phyloP scores from a whole-genome alignment of 352 stramenopile species.

The Pythium coloratum region DNA sequence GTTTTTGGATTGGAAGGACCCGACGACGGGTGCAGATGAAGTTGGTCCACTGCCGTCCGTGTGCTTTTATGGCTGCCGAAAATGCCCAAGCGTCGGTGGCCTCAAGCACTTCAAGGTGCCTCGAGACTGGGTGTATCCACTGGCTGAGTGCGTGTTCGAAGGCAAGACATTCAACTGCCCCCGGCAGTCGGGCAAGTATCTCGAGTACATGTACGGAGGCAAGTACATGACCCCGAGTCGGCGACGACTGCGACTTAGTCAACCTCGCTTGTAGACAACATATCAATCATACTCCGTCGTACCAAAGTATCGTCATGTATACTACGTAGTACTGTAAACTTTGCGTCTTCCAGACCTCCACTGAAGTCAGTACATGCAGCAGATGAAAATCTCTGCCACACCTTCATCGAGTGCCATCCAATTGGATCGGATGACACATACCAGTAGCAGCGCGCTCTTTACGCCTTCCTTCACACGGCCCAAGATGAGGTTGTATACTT shows the following conservation, averaged over 20 bases:
- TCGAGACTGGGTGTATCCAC: constrained; percentile 29
- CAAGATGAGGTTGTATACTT: no score
- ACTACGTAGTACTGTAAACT: no score
- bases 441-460: no score
- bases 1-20: constrained; percentile 27
- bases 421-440: no score
- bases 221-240: constrained; percentile 4
- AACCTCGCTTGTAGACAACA: neutral
- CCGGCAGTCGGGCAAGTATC: constrained; percentile 22
- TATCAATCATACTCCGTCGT: no score
- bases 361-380: no score
- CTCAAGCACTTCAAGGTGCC: constrained; percentile 25
- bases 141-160: constrained; percentile 31
- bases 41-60: constrained; percentile 26
- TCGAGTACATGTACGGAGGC: constrained; percentile 26
- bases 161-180: constrained; percentile 24
- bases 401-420: no score
- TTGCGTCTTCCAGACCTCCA: no score
- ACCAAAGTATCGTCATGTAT: no score
- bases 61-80: constrained; percentile 16
- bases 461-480: no score
- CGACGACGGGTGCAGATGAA: constrained; percentile 3
- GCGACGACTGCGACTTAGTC: neutral
- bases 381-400: no score
- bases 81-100: constrained; percentile 6